Conservation (phyloP, 1,284 basidiomycete genomes). For the Cryptococcus deneoformans region DNA sequence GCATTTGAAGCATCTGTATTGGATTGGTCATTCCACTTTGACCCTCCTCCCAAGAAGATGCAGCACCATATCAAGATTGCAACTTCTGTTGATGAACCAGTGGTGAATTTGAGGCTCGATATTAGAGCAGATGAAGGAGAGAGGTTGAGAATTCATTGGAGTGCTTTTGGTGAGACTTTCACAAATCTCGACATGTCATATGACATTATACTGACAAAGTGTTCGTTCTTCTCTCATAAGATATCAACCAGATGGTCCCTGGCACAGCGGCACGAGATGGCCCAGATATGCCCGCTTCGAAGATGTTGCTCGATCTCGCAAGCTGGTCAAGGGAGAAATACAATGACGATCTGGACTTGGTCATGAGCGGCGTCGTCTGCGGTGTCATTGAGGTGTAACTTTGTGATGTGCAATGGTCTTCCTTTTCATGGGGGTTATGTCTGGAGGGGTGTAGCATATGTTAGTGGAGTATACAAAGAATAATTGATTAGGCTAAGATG, state of each 20-base stretch:
- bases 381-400: constrained; percentile 47
- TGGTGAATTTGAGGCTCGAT: constrained; percentile 35
- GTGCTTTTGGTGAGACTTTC: constrained; percentile 39
- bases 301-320: constrained; percentile 19
- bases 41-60: constrained; percentile 67
- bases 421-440: too few relatives aligned
- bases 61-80: constrained; percentile 83
- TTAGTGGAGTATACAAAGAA: too few relatives aligned
- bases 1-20: constrained; percentile 91
- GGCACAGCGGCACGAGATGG: constrained; percentile 35
- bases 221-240: constrained; percentile 9
- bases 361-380: constrained; percentile 39
- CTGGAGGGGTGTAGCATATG: too few relatives aligned
- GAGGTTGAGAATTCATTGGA: constrained; percentile 38
- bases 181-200: too few relatives aligned
- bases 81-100: constrained; percentile 33
- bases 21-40: constrained; percentile 75
- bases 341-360: constrained; percentile 38
- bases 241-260: constrained; percentile 48
- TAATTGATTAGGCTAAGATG: too few relatives aligned
- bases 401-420: too few relatives aligned
- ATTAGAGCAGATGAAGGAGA: constrained; percentile 23
- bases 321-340: constrained; percentile 20
- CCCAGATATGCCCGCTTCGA: constrained; percentile 41
- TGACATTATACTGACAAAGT: too few relatives aligned